phyloP scores from a whole-genome alignment of 768 basidiomycete species.

The Calocybe cyanea region DNA sequence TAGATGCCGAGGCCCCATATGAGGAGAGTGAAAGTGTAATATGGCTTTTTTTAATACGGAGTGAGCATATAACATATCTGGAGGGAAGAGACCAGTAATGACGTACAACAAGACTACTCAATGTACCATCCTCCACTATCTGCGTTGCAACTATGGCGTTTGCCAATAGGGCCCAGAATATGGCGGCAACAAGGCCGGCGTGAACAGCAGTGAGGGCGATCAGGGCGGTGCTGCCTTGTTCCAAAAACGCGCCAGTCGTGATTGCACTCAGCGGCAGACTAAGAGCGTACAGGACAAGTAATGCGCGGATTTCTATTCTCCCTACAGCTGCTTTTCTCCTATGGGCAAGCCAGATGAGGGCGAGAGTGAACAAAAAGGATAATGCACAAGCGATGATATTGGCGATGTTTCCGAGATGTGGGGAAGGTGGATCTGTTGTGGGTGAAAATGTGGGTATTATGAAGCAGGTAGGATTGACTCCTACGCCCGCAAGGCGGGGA shows the following conservation, averaged over 20 bases:
- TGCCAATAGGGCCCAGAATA: conserved; percentile 78
- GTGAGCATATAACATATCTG: neutral
- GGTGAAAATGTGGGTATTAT: conserved; percentile 59
- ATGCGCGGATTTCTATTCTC: conserved; percentile 67
- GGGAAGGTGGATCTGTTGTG: conserved; percentile 30
- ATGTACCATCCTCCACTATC: conserved; percentile 87
- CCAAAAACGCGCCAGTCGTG: conserved; percentile 72
- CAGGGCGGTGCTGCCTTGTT: conserved; percentile 72
- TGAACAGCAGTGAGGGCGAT: conserved; percentile 75
- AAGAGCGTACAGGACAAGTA: conserved; percentile 64
- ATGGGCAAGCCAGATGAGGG: conserved; percentile 54
- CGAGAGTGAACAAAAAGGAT: conserved; percentile 56
- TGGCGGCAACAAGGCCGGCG: conserved; percentile 66
- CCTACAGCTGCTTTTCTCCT: conserved; percentile 88
- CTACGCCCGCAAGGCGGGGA: conserved; percentile 63
- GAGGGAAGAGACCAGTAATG: neutral
- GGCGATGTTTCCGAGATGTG: conserved; percentile 71
- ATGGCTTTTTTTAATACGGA: conserved; percentile 44
- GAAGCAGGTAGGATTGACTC: conserved; percentile 78
- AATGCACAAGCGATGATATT: conserved; percentile 81
- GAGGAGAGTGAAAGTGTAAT: conserved; percentile 47
- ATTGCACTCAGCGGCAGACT: conserved; percentile 79
- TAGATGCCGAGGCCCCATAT: conserved; percentile 76
- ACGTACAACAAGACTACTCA: conserved; percentile 63
- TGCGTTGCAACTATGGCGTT: conserved; percentile 84